phyloP scores from a whole-genome alignment of 2,329 filamentous ascomycete species.

The Biscogniauxia sp. region DNA sequence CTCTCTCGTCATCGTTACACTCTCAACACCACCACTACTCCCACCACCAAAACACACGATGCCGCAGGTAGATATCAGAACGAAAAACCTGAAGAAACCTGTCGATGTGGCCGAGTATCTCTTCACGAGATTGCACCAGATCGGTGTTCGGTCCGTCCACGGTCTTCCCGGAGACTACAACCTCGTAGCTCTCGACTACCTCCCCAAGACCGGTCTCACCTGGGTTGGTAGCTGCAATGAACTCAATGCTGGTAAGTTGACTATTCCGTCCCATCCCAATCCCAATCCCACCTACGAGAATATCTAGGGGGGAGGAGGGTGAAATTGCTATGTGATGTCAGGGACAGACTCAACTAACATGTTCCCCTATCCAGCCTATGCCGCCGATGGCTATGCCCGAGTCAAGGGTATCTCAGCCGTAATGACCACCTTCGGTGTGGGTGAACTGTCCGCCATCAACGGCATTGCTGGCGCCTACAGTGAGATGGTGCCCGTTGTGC shows the following conservation, averaged over 20 bases:
- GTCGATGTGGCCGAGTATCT: constrained; percentile 66
- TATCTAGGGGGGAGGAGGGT: too few relatives aligned
- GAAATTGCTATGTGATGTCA: neutral
- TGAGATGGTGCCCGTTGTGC: constrained; percentile 68
- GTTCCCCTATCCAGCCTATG: constrained; percentile 54
- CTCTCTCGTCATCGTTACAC: too few relatives aligned
- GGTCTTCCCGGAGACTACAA: constrained; percentile 75
- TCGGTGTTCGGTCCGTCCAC: constrained; percentile 64
- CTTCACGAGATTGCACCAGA: constrained; percentile 61
- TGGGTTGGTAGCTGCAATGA: constrained; percentile 73
- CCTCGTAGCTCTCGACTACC: constrained; percentile 64
- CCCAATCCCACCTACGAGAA: too few relatives aligned
- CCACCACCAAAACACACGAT: constrained; percentile 7
- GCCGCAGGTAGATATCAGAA: constrained; percentile 38
- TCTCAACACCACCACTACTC: neutral
- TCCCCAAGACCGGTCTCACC: constrained; percentile 55
- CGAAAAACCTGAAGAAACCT: constrained; percentile 45
- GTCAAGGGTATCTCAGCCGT: constrained; percentile 69
- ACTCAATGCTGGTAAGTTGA: constrained; percentile 63
- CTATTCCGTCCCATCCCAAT: neutral
- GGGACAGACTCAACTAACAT: constrained; percentile 2
- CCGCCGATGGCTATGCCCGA: constrained; percentile 76
- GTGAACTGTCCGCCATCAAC: constrained; percentile 71
- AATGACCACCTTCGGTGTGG: constrained; percentile 75
- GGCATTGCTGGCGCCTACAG: constrained; percentile 72